Conservation (phyloP, 805 yeast genomes). For the Saccharomycopsis sp. region DNA sequence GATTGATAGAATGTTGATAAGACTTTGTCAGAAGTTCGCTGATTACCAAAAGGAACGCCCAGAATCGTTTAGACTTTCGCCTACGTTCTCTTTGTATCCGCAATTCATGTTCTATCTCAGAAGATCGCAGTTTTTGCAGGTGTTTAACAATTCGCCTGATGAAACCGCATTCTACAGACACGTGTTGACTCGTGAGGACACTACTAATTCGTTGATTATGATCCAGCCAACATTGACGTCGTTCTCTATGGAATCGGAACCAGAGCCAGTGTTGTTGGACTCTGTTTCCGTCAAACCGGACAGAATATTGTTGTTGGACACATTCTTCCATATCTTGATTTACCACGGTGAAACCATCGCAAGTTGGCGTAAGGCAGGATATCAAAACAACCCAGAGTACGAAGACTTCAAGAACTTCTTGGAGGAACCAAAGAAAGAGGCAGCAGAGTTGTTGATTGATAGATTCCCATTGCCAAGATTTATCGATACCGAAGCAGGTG, state of each 20-base stretch:
- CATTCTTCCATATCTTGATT: constrained; percentile 63
- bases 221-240: constrained; percentile 63
- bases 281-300: constrained; percentile 54
- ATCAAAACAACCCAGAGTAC: constrained; percentile 56
- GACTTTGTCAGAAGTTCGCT: constrained; percentile 41
- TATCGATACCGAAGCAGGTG: constrained; percentile 70
- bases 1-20: constrained; percentile 42
- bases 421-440: constrained; percentile 57
- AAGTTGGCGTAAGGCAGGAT: constrained; percentile 58
- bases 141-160: constrained; percentile 67
- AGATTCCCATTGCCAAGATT: constrained; percentile 68
- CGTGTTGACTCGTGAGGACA: constrained; percentile 54
- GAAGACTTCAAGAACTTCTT: constrained; percentile 52
- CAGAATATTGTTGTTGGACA: constrained; percentile 53
- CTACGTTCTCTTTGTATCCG: constrained; percentile 49
- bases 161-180: constrained; percentile 63
- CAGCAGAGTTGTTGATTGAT: constrained; percentile 56
- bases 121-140: constrained; percentile 58
- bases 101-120: constrained; percentile 63
- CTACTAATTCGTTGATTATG: constrained; percentile 54
- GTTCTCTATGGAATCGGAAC: constrained; percentile 45
- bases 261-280: constrained; percentile 58
- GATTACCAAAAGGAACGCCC: constrained; percentile 42
- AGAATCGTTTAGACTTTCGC: constrained; percentile 43
- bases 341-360: constrained; percentile 63